phyloP scores from a whole-genome alignment of 371 early-diverging fungal genomes.

The Dichotomocladium elegans region DNA sequence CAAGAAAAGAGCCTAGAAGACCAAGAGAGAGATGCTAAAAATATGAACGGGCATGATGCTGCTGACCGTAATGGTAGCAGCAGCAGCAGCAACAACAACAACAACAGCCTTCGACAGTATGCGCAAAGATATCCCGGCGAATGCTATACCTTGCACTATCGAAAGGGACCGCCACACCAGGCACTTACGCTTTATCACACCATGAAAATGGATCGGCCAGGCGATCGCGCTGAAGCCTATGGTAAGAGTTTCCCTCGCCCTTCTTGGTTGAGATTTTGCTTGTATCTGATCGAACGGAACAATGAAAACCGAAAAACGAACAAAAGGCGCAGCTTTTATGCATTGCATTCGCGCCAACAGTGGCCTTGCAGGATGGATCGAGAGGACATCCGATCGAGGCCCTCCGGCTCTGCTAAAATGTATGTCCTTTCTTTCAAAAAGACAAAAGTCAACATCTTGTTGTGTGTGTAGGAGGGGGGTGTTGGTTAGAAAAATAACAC shows the following conservation, averaged over 20 bases:
- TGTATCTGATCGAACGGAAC: too few relatives aligned
- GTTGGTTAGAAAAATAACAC: too few relatives aligned
- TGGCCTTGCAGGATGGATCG: slow-evolving; percentile 33
- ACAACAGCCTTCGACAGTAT: slow-evolving; percentile 5
- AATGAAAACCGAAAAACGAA: too few relatives aligned
- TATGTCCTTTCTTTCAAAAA: neutral
- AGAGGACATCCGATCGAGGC: slow-evolving; percentile 11
- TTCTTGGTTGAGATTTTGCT: neutral
- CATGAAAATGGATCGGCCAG: slow-evolving; percentile 34
- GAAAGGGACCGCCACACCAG: slow-evolving; percentile 33
- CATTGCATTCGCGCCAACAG: slow-evolving; percentile 43
- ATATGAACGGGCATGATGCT: neutral
- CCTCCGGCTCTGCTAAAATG: slow-evolving; percentile 12
- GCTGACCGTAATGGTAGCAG: slow-evolving; percentile 4
- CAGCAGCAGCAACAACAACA: neutral
- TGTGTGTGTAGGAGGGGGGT: neutral
- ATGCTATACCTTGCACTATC: slow-evolving; percentile 28
- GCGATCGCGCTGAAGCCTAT: slow-evolving; percentile 32
- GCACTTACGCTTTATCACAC: slow-evolving; percentile 44
- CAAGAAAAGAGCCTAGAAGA: too few relatives aligned
- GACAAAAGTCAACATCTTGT: neutral
- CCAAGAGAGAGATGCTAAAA: neutral
- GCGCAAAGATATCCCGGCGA: slow-evolving; percentile 12
- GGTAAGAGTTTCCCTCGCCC: slow-evolving; percentile 14
- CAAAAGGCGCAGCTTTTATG: slow-evolving; percentile 32